Conservation (phyloP, 257 asterid species). For the Gentiana dahurica region DNA sequence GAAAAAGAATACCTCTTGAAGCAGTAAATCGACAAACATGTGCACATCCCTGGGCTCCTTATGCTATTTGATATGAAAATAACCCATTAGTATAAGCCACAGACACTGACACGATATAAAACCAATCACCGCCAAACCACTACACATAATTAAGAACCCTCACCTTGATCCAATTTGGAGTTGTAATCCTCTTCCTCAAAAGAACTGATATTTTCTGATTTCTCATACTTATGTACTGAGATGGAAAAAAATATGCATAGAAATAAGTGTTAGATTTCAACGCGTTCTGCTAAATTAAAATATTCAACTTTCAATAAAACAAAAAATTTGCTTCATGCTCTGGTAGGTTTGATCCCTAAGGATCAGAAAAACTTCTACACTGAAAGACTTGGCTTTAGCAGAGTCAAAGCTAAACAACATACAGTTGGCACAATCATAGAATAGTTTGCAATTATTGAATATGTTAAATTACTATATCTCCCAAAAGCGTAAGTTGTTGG, state of each 20-base stretch:
- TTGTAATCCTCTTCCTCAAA: conserved; percentile 74
- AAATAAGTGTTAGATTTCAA: no score
- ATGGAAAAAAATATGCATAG: conserved; percentile 8
- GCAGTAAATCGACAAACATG: conserved; percentile 93
- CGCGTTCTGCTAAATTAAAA: not conserved
- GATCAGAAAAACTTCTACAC: no score
- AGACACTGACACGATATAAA: not conserved
- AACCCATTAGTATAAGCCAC: conserved; percentile 11
- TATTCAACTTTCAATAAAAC: not conserved
- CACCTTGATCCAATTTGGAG: conserved; percentile 98
- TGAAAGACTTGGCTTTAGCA: no score
- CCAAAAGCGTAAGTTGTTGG: no score
- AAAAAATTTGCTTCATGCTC: not conserved
- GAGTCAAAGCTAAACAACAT: no score
- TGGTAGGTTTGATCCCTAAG: no score
- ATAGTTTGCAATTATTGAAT: not conserved
- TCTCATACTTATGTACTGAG: conserved; percentile 84
- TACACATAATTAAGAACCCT: conserved; percentile 9
- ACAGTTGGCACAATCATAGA: not conserved
- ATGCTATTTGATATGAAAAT: conserved; percentile 38
- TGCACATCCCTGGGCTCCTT: conserved; percentile 99
- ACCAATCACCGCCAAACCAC: not conserved
- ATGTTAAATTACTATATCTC: no score
- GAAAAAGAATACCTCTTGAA: conserved; percentile 53
- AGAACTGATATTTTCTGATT: conserved; percentile 70